Percentiles rank a stretch among this genome's conserved stretches.
Conservation (phyloP, 2,329 filamentous ascomycete species). For the Ilyonectria destructans region DNA sequence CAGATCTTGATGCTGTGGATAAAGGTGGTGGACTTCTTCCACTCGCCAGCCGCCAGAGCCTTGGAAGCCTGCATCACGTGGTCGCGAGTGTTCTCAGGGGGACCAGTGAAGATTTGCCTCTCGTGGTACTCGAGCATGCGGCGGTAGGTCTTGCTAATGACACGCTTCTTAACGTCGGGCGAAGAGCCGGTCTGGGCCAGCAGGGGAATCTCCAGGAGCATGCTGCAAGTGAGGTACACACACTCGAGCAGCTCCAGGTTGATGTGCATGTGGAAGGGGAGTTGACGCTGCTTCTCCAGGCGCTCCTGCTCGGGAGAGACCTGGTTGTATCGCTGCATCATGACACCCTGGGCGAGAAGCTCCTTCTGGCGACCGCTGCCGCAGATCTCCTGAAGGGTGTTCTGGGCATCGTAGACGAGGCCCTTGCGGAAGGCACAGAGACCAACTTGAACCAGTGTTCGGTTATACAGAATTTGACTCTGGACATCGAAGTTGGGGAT, state of each 20-base stretch:
- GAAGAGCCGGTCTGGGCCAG: conserved; percentile 97
- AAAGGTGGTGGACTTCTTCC: conserved; percentile 95
- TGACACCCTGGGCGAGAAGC: conserved; percentile 95
- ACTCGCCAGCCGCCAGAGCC: conserved; percentile 95
- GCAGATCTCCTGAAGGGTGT: conserved; percentile 97
- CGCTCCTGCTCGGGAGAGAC: conserved; percentile 98
- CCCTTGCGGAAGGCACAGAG: conserved; percentile 98
- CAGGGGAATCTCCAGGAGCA: conserved; percentile 98
- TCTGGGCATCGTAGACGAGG: conserved; percentile 97
- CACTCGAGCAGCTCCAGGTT: conserved; percentile 98
- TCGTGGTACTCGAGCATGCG: conserved; percentile 99
- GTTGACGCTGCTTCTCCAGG: conserved; percentile 95
- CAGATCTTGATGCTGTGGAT: conserved; percentile 99
- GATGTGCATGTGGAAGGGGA: conserved; percentile 99
- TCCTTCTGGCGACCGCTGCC: conserved; percentile 98
- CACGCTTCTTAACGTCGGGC: conserved; percentile 95
- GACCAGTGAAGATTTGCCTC: conserved; percentile 98
- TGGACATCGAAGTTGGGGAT: conserved; percentile 97
- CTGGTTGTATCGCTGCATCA: conserved; percentile 97
- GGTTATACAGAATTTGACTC: conserved; percentile 99
- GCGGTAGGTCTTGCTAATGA: conserved; percentile 99
- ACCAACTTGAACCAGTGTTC: conserved; percentile 96
- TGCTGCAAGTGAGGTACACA: conserved; percentile 98
- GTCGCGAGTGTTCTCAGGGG: conserved; percentile 98
- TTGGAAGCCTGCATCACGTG: conserved; percentile 99